A percentile compares a stretch with the other conserved stretches of the same genome.
Evolutionary conservation across 1,139 yeast genomes (phyloP).

Genomic region (Arxiozyma heterogenica): DNA sequence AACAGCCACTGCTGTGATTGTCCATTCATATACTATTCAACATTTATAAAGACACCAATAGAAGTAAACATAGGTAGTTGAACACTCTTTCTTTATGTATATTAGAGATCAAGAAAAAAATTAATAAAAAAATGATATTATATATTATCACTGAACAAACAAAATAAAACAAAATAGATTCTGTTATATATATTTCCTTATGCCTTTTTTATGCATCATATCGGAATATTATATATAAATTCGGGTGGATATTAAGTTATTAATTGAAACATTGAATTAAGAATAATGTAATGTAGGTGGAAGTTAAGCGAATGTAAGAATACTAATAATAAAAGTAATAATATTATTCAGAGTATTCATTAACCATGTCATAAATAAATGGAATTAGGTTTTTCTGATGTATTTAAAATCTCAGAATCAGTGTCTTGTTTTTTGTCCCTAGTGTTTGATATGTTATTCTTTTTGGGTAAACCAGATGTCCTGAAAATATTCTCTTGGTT

Average conservation of each 20-base stretch:
- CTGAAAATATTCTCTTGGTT: slow-evolving; percentile 27
- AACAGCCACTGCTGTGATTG: slow-evolving; percentile 91
- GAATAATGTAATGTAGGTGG: too few species aligned
- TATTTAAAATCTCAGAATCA: neutral
- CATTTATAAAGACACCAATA: slow-evolving; percentile 32
- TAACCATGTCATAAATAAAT: neutral
- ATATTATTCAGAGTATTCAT: neutral
- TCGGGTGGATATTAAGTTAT: neutral
- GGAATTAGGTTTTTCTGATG: slow-evolving; percentile 12
- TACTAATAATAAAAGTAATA: too few species aligned
- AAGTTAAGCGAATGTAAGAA: neutral
- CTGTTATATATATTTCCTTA: too few species aligned
- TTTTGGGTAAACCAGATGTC: neutral
- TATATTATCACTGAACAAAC: neutral
- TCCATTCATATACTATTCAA: slow-evolving; percentile 80
- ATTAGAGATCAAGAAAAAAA: too few species aligned
- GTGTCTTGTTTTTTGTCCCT: neutral
- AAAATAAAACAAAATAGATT: too few species aligned
- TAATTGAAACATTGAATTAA: neutral
- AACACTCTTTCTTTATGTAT: neutral
- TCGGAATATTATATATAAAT: too few species aligned
- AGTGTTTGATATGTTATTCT: neutral
- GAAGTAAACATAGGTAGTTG: neutral
- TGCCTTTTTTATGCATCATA: too few species aligned
- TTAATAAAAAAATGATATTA: too few species aligned